Conservation (phyloP, 805 yeast species). For the Starmerella bombicola region DNA sequence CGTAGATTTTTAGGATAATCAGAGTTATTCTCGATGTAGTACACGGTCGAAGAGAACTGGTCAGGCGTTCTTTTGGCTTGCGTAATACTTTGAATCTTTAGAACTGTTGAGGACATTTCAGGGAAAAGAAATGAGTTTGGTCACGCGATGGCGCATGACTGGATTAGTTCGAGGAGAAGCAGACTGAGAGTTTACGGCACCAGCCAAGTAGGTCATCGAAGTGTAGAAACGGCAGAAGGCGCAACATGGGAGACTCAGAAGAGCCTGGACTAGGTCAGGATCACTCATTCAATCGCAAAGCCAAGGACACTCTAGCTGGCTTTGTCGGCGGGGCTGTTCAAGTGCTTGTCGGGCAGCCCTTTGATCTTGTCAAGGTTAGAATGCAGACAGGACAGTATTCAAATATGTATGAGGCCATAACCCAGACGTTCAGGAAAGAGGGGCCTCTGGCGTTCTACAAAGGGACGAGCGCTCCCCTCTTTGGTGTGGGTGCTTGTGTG, state of each 20-base stretch:
- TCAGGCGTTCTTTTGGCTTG: no score
- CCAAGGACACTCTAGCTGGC: slow-evolving; percentile 43
- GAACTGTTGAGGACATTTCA: no score
- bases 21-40: no score
- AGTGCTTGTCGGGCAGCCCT: slow-evolving; percentile 51
- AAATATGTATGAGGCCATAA: slow-evolving; percentile 40
- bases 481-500: slow-evolving; percentile 61
- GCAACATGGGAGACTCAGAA: slow-evolving; percentile 7
- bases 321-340: slow-evolving; percentile 46
- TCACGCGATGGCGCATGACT: no score
- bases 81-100: no score
- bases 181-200: no score
- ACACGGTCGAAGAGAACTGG: no score
- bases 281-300: slow-evolving; percentile 32
- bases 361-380: slow-evolving; percentile 58
- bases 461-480: slow-evolving; percentile 57
- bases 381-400: slow-evolving; percentile 56
- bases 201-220: no score
- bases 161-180: no score
- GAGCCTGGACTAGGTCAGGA: slow-evolving; percentile 8
- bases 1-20: no score
- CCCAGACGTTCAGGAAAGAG: slow-evolving; percentile 44
- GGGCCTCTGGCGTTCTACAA: slow-evolving; percentile 52
- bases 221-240: no score
- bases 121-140: no score